Conservation (phyloP, 148 eudicot species). For the Rhododendron molle region DNA sequence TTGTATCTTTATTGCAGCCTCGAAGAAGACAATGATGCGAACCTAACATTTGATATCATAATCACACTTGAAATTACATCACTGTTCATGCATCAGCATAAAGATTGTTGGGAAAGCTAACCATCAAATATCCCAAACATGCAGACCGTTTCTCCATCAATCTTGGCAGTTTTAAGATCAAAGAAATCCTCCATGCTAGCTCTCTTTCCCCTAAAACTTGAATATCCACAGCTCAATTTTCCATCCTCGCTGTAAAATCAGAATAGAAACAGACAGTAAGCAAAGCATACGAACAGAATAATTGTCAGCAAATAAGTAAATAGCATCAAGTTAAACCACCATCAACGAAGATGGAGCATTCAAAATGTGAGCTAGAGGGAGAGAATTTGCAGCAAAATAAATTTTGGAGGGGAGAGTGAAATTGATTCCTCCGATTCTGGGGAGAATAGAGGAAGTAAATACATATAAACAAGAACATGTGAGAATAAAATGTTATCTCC, state of each 20-base stretch:
- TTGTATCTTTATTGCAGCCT: background rate
- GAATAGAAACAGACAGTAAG: slow-evolving; percentile 23
- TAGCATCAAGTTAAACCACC: background rate
- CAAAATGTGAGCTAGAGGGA: background rate
- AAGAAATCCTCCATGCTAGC: slow-evolving; percentile 96
- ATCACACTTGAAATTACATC: background rate
- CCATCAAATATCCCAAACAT: slow-evolving; percentile 98
- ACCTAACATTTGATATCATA: background rate
- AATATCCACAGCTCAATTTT: slow-evolving; percentile 77
- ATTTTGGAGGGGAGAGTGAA: background rate
- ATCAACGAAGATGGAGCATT: background rate
- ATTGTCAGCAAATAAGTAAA: background rate
- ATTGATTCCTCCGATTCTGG: background rate
- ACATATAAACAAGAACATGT: background rate
- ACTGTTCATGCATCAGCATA: background rate
- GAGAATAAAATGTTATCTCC: background rate
- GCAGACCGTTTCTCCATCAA: slow-evolving; percentile 67
- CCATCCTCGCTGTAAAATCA: slow-evolving; percentile 80
- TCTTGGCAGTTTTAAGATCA: slow-evolving; percentile 73
- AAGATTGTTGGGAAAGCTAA: slow-evolving; percentile 28
- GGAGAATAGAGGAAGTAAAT: background rate
- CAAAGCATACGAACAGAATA: background rate
- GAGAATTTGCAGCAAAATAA: background rate
- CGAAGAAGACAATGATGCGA: background rate
- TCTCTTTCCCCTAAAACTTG: slow-evolving; percentile 96